These are phyloP conservation scores for Kurtzmaniella cleridarum DNA, from an alignment of 805 yeast genomes.

Conservation along the genomic window DNA sequence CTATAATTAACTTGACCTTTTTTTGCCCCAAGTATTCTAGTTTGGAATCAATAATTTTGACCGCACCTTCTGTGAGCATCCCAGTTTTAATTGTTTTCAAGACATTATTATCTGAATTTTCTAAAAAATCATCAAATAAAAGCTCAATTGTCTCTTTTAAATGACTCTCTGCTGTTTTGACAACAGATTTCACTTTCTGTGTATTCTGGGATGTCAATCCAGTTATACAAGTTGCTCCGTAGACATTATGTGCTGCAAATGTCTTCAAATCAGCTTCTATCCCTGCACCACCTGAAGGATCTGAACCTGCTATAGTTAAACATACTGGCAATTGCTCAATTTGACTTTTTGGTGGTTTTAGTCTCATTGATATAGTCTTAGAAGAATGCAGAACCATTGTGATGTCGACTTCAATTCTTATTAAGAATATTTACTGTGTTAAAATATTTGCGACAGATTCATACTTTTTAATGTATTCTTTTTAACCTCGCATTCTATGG, in stretches of 20 bases:
- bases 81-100: conserved; percentile 75
- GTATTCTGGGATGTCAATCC: conserved; percentile 82
- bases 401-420: no score
- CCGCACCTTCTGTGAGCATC: conserved; percentile 56
- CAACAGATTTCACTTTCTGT: conserved; percentile 37
- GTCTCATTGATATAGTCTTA: no score
- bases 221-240: conserved; percentile 71
- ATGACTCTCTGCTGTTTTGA: conserved; percentile 37
- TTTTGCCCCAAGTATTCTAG: conserved; percentile 23
- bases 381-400: no score
- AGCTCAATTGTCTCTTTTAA: conserved; percentile 46
- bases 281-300: conserved; percentile 88
- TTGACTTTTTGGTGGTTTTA: no score
- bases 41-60: conserved; percentile 38
- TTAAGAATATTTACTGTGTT: no score
- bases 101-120: conserved; percentile 21
- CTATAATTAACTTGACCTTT: conserved; percentile 49
- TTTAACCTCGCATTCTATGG: conserved; percentile 5
- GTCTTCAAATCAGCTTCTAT: conserved; percentile 86
- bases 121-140: conserved; percentile 52
- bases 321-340: conserved; percentile 14
- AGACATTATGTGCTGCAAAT: conserved; percentile 66
- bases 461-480: no score
- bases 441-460: no score
- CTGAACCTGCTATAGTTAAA: conserved; percentile 63